These are phyloP conservation scores for Lignosus rhinocerotis DNA, from an alignment of 1,284 basidiomycete species.

Conservation along the genomic window DNA sequence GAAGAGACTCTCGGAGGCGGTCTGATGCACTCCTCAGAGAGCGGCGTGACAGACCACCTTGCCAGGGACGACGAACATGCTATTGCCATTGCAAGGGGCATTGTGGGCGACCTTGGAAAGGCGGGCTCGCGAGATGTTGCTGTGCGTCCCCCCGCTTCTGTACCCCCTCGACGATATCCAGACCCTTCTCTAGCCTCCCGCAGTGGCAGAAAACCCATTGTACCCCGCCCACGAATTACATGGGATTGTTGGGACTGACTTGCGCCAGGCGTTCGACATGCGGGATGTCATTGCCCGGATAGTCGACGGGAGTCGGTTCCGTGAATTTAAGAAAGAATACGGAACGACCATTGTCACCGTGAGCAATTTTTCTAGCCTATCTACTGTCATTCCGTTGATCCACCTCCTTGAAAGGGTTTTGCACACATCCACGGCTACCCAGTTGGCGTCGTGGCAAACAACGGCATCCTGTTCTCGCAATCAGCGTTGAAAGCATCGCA, in stretches of 20 bases:
- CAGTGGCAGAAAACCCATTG: constrained; percentile 69
- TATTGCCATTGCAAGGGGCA: constrained; percentile 79
- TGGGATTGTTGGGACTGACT: constrained; percentile 89
- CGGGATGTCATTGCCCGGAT: constrained; percentile 89
- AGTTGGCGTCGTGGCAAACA: constrained; percentile 91
- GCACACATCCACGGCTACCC: constrained; percentile 88
- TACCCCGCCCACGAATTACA: constrained; percentile 84
- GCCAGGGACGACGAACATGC: constrained; percentile 90
- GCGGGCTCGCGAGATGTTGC: constrained; percentile 49
- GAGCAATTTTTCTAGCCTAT: constrained; percentile 22
- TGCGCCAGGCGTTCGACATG: constrained; percentile 90
- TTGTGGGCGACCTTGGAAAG: constrained; percentile 78
- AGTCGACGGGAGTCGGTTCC: constrained; percentile 89
- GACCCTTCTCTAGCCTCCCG: constrained; percentile 47
- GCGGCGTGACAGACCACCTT: constrained; percentile 92
- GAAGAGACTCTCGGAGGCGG: constrained; percentile 92
- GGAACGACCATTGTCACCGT: constrained; percentile 90
- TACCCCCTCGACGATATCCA: not conserved
- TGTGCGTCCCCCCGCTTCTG: constrained; percentile 41
- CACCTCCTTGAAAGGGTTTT: constrained; percentile 61
- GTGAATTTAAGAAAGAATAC: constrained; percentile 96
- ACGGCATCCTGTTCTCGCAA: constrained; percentile 92
- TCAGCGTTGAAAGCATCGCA: constrained; percentile 93
- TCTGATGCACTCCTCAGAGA: constrained; percentile 92
- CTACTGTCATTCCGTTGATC: not conserved